Conservation (phyloP, 768 basidiomycete species). For the Suillus americanus region DNA sequence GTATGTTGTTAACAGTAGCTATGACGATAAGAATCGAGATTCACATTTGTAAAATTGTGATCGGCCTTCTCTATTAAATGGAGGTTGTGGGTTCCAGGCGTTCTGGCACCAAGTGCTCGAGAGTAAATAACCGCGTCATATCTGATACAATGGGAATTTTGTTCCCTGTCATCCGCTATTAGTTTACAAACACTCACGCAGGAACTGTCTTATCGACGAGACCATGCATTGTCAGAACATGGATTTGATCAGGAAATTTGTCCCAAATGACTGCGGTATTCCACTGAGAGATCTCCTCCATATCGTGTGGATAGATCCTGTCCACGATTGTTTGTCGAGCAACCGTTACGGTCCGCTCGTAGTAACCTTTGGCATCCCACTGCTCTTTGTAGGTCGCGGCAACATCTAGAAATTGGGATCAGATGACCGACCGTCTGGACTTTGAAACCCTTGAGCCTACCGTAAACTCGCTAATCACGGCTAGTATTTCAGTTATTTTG, state of each 20-base stretch:
- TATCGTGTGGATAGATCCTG: slow-evolving; percentile 55
- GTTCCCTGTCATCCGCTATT: background rate
- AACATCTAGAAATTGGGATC: slow-evolving; percentile 19
- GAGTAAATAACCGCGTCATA: slow-evolving; percentile 75
- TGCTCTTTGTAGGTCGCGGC: slow-evolving; percentile 41
- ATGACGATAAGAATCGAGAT: background rate
- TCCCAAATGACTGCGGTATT: slow-evolving; percentile 70
- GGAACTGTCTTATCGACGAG: slow-evolving; percentile 66
- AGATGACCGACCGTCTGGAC: background rate
- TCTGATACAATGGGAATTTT: slow-evolving; percentile 34
- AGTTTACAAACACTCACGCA: slow-evolving; percentile 46
- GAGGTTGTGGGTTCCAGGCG: slow-evolving; percentile 71
- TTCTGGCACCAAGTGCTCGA: slow-evolving; percentile 52
- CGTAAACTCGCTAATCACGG: slow-evolving; percentile 25
- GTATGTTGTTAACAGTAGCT: slow-evolving; percentile 1
- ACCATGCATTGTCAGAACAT: slow-evolving; percentile 78
- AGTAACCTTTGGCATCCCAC: slow-evolving; percentile 58
- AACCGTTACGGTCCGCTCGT: slow-evolving; percentile 62
- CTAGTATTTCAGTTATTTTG: slow-evolving; percentile 7
- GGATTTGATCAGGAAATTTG: slow-evolving; percentile 56
- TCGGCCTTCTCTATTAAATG: slow-evolving; percentile 73
- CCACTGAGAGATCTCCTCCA: slow-evolving; percentile 62
- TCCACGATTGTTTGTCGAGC: slow-evolving; percentile 60
- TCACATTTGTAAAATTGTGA: slow-evolving; percentile 72
- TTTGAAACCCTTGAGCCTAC: slow-evolving; percentile 13